A percentile compares a stretch with the other conserved stretches of the same genome.
Evolutionary conservation across 2,329 filamentous ascomycete species (phyloP).

Genomic region (Paecilomyces variotii): DNA sequence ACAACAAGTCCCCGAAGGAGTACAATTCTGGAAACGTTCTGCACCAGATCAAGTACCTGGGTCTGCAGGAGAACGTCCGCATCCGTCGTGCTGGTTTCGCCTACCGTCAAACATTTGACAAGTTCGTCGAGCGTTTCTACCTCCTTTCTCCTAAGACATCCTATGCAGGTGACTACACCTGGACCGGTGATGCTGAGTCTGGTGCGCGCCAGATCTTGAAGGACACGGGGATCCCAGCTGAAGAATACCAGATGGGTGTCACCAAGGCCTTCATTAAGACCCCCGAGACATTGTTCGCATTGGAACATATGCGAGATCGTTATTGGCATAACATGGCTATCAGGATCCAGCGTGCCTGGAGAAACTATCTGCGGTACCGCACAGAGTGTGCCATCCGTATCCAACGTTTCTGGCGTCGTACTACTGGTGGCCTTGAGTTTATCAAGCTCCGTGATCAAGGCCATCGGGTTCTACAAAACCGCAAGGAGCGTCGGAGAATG

Average conservation of each 20-base stretch:
- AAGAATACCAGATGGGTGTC: conserved; percentile 95
- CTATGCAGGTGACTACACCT: conserved; percentile 95
- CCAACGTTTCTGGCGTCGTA: conserved; percentile 90
- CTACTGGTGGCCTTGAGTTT: conserved; percentile 82
- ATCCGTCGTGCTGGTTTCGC: conserved; percentile 95
- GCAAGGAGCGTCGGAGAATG: conserved; percentile 85
- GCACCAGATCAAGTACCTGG: conserved; percentile 97
- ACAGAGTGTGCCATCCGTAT: conserved; percentile 89
- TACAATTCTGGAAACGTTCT: conserved; percentile 89
- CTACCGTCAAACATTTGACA: conserved; percentile 94
- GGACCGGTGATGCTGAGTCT: conserved; percentile 79
- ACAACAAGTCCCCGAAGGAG: conserved; percentile 92
- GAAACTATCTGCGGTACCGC: conserved; percentile 88
- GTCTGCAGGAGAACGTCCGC: conserved; percentile 97
- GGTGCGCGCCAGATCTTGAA: conserved; percentile 89
- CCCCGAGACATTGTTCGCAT: conserved; percentile 88
- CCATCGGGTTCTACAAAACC: conserved; percentile 68
- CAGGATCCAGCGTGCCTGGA: conserved; percentile 93
- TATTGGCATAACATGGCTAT: conserved; percentile 99
- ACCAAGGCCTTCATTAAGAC: conserved; percentile 98
- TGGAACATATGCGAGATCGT: conserved; percentile 94
- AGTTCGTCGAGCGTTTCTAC: conserved; percentile 97
- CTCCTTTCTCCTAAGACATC: conserved; percentile 88
- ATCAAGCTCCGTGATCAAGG: conserved; percentile 82
- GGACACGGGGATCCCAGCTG: conserved; percentile 87